Conservation (phyloP, 176 grass and related monocot species). For the Echinochloa phyllopogon region DNA sequence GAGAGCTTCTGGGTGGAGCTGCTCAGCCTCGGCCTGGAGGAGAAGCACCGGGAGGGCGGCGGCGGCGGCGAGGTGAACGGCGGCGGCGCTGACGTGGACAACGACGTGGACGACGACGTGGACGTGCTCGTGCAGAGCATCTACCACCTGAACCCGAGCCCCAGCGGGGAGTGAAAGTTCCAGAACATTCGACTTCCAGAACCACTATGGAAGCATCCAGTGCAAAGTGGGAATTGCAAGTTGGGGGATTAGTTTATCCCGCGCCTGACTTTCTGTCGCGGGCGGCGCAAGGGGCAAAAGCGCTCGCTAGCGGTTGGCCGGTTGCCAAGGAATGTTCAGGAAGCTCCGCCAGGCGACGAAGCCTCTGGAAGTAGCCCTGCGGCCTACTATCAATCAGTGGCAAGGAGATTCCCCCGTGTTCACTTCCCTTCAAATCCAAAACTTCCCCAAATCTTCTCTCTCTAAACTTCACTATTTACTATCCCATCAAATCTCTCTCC, state of each 20-base stretch:
- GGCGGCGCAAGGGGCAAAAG: slow-evolving; percentile 45
- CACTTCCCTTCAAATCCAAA: too few species aligned
- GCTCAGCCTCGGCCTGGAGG: slow-evolving; percentile 53
- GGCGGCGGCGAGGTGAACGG: slow-evolving; percentile 9
- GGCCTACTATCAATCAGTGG: not conserved
- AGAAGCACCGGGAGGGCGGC: slow-evolving; percentile 5
- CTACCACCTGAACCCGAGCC: slow-evolving; percentile 54
- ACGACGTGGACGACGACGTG: slow-evolving; percentile 58
- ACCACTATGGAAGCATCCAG: not conserved
- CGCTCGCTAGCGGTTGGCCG: not conserved
- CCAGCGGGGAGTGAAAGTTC: slow-evolving; percentile 35
- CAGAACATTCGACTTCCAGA: slow-evolving; percentile 15
- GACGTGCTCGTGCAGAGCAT: slow-evolving; percentile 70
- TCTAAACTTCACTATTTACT: too few species aligned
- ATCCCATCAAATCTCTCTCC: too few species aligned
- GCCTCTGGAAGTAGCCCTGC: slow-evolving; percentile 27
- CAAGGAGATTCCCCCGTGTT: slow-evolving; percentile 28
- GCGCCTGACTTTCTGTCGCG: slow-evolving; percentile 21
- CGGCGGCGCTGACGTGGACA: slow-evolving; percentile 35
- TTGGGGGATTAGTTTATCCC: not conserved
- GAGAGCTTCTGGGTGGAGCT: slow-evolving; percentile 92
- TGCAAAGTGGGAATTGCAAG: not conserved
- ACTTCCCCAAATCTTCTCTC: too few species aligned
- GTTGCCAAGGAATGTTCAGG: slow-evolving; percentile 37
- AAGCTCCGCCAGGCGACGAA: slow-evolving; percentile 7